Conservation (phyloP, 2,329 filamentous ascomycete genomes). For the Parafenestella ontariensis region DNA sequence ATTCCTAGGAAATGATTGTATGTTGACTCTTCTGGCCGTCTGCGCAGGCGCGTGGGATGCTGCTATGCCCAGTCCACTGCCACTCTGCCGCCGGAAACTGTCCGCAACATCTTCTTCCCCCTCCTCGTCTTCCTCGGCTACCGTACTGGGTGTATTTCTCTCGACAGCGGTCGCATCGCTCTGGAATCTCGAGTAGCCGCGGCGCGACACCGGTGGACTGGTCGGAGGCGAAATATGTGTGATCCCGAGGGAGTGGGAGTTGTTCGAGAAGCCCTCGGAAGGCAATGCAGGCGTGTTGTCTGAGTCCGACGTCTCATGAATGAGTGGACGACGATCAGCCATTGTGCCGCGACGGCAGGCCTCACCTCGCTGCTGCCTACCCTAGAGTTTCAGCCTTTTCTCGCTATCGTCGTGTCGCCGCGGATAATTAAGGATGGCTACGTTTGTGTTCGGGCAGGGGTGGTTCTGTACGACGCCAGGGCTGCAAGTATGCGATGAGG, state of each 20-base stretch:
- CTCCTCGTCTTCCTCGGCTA: constrained; percentile 43
- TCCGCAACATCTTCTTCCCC: constrained; percentile 43
- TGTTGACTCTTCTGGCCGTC: constrained; percentile 19
- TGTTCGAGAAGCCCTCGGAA: constrained; percentile 34
- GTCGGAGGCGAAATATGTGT: constrained; percentile 26
- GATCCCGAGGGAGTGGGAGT: constrained; percentile 32
- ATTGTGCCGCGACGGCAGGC: constrained; percentile 20
- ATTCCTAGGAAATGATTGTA: constrained; percentile 33
- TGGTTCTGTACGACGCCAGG: constrained; percentile 4
- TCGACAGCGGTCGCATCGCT: constrained; percentile 46
- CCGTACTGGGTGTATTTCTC: constrained; percentile 31
- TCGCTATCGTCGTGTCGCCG: background rate
- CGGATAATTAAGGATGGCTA: constrained; percentile 6
- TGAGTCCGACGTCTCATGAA: constrained; percentile 35
- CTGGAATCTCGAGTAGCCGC: constrained; percentile 46
- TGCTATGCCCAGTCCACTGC: constrained; percentile 48
- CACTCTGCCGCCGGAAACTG: constrained; percentile 22
- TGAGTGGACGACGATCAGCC: constrained; percentile 42
- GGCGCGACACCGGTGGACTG: constrained; percentile 37
- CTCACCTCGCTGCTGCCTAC: constrained; percentile 10
- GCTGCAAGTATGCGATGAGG: constrained; percentile 5
- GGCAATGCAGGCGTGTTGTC: constrained; percentile 37
- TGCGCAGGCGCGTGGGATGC: constrained; percentile 21
- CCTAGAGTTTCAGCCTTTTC: constrained; percentile 24
- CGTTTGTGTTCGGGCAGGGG: background rate